Base-by-base conservation (phyloP, 768 basidiomycete species). In the Kwoniella heveanensis region DNA sequence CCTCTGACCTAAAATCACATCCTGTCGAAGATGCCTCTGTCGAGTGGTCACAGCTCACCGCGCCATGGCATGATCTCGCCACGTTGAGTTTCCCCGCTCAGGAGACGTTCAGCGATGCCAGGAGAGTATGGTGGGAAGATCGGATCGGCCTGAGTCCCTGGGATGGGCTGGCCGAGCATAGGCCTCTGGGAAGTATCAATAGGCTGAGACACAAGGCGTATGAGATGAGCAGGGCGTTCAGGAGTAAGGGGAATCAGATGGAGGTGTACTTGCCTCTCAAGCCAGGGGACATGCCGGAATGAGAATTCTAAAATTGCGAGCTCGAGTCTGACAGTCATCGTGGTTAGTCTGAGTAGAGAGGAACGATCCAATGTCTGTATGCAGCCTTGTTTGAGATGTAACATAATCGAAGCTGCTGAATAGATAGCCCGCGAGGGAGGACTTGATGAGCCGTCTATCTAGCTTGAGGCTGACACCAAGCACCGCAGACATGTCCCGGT, bases 71-170 rank as follows among this genome's bases (percentile, higher is more conserved):
- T 24, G 48, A 62, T 50, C 32, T 62, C 4, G 61, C 61, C 0
- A 62, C 46, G 21, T 15, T 62, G 12, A 50, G 21, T 5, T 62
- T 62, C 36, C 24, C 44, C 3, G 2, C 30, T 5, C 61, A 62
- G 22, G 61, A 62, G 29, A 62, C 61, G 36, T 62, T 62, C 49
- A 49, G 30, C 46, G 61, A 62, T 52, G 61, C 44, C 21, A 56
- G 61, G 54, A 56, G 61, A 30, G 54, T 62, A 10, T 62, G 61
- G 61, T 62, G 61, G 61, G 61, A 62, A 51, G 61, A 62, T 21
- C 12, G 32, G 30, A 62, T 62, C 26, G 61, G 61, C 1, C 54
- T 62, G 19, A 44, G 36, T 19, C 61, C 61, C 5, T 62, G 61
- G 61, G 61, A 62, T 30, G 61, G 61, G 15, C 21, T 62, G 17